Evolutionary conservation across 179 eudicot genomes (phyloP).

Genomic region (Spinacia oleracea): DNA sequence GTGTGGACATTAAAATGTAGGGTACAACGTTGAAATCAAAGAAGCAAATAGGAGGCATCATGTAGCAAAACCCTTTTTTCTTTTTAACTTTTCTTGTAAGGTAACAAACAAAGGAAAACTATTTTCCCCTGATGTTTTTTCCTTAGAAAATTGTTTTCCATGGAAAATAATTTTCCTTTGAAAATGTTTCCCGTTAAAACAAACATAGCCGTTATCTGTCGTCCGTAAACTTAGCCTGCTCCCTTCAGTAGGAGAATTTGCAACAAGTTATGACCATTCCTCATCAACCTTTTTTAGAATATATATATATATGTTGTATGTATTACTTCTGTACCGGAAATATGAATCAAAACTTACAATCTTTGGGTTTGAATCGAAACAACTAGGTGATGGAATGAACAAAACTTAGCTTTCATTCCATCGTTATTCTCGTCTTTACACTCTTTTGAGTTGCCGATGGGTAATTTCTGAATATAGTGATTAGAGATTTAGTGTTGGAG

Average conservation of each 20-base stretch:
- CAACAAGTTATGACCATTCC: not conserved
- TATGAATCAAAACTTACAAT: not conserved
- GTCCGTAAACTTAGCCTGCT: not conserved
- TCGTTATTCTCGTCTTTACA: not conserved
- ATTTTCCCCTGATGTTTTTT: too few relatives aligned
- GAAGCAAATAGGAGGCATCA: too few relatives aligned
- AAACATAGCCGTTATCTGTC: not conserved
- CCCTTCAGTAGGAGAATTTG: not conserved
- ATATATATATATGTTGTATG: not conserved
- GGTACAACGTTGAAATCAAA: too few relatives aligned
- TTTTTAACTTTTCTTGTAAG: too few relatives aligned
- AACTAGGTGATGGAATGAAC: not conserved
- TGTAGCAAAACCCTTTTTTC: too few relatives aligned
- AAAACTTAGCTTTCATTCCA: not conserved
- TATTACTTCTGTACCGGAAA: not conserved
- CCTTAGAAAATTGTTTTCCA: too few relatives aligned
- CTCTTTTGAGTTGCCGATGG: not conserved
- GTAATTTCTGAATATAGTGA: not conserved
- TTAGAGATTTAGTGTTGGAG: not conserved
- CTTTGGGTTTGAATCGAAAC: not conserved
- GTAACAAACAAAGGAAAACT: too few relatives aligned
- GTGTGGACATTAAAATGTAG: too few relatives aligned
- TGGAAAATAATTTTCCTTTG: too few relatives aligned
- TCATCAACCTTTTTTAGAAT: not conserved
- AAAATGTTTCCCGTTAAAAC: too few relatives aligned